phyloP scores from a whole-genome alignment of 108 stramenopile genomes.

The Parmales sp. region DNA sequence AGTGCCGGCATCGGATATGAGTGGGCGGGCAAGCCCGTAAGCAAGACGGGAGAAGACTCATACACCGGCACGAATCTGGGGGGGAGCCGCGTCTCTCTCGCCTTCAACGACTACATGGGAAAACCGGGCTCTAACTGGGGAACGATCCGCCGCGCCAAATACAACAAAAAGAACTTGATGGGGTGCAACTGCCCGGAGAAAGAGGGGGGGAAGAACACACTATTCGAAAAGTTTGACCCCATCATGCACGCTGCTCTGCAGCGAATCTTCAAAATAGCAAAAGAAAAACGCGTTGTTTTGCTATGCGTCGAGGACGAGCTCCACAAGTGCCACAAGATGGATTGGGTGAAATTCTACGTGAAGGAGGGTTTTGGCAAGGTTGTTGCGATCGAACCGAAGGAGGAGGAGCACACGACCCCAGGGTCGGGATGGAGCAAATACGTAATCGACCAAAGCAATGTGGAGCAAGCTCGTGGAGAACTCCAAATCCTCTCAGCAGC shows the following conservation, averaged over 20 bases:
- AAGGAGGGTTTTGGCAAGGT: no score
- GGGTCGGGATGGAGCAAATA: no score
- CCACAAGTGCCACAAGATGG: neutral
- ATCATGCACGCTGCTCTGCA: neutral
- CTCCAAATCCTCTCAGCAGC: no score
- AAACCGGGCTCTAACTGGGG: neutral
- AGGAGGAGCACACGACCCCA: no score
- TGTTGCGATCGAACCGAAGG: no score
- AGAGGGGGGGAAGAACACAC: neutral
- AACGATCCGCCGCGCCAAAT: neutral
- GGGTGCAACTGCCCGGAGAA: neutral
- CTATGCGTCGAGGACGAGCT: constrained; percentile 7
- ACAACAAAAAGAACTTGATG: no score
- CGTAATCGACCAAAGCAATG: no score
- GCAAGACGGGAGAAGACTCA: neutral
- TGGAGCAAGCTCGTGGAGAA: no score
- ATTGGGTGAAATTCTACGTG: no score
- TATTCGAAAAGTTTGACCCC: neutral
- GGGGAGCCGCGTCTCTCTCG: neutral
- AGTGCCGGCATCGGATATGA: neutral
- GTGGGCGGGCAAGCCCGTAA: neutral
- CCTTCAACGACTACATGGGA: neutral
- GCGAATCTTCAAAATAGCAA: neutral
- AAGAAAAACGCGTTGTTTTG: neutral
- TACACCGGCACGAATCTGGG: neutral